Conservation (phyloP, 108 stramenopile genomes). For the Mayamaea pseudoterrestris region DNA sequence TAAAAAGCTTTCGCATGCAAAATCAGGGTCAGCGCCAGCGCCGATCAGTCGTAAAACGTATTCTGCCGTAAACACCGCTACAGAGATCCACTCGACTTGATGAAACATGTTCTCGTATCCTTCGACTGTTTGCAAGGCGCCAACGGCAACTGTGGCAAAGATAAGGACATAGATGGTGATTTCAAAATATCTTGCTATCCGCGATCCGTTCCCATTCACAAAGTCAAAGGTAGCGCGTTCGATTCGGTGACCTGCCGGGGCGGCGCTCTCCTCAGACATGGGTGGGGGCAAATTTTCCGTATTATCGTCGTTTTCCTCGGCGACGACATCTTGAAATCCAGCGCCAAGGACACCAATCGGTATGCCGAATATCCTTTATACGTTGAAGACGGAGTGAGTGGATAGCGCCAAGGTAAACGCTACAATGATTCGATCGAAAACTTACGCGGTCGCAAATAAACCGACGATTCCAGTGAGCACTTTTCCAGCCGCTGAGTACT, state of each 20-base stretch:
- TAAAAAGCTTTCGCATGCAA: too few species aligned
- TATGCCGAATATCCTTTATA: conserved; percentile 49
- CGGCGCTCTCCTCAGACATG: too few species aligned
- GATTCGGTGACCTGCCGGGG: too few species aligned
- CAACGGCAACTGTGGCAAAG: conserved; percentile 42
- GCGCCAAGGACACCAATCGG: conserved; percentile 84
- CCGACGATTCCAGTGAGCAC: conserved; percentile 67
- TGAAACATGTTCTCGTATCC: conserved; percentile 48
- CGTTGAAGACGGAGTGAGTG: background rate
- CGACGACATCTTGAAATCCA: conserved; percentile 78
- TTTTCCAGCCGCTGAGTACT: conserved; percentile 67
- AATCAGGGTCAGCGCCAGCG: conserved; percentile 57
- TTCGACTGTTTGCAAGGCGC: conserved; percentile 52
- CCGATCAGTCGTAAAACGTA: conserved; percentile 72
- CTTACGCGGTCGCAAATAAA: conserved; percentile 60
- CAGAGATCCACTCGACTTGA: conserved; percentile 57
- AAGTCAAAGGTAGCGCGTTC: conserved; percentile 37
- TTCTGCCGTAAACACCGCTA: conserved; percentile 81
- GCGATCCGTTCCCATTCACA: conserved; percentile 56
- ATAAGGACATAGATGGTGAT: conserved; percentile 57
- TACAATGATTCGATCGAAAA: too few species aligned
- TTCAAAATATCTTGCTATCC: conserved; percentile 38
- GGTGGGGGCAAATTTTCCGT: conserved; percentile 43
- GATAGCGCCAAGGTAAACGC: background rate
- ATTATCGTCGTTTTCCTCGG: conserved; percentile 51